A percentile compares a stretch with the other conserved stretches of the same genome.
These are phyloP conservation scores for Sorghum bicolor DNA, from an alignment of 176 grass and related monocot genomes.

Conservation along the genomic window Sorghum_bicolor_NCBIv3 NC_012871.2:73673001-73673500, in stretches of 20 bases:
- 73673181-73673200: conserved; percentile 36
- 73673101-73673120: no score
- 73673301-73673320: neutral
- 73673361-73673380: conserved; percentile 14
- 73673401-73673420: conserved; percentile 23
- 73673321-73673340: neutral
- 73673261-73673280: neutral
- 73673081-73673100: neutral
- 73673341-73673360: neutral
- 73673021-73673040: neutral
- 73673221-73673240: no score
- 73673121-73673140: no score
- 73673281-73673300: conserved; percentile 39
- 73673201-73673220: no score
- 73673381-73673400: conserved; percentile 17
- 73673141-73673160: neutral
- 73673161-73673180: conserved; percentile 31
- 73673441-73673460: neutral
- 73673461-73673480: neutral
- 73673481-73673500: neutral
- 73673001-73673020: conserved; percentile 19
- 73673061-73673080: neutral
- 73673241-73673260: neutral
- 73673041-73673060: neutral
- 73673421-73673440: neutral